Conservation (phyloP, 148 eudicot genomes). For the Dysphania ambrosioides region DNA sequence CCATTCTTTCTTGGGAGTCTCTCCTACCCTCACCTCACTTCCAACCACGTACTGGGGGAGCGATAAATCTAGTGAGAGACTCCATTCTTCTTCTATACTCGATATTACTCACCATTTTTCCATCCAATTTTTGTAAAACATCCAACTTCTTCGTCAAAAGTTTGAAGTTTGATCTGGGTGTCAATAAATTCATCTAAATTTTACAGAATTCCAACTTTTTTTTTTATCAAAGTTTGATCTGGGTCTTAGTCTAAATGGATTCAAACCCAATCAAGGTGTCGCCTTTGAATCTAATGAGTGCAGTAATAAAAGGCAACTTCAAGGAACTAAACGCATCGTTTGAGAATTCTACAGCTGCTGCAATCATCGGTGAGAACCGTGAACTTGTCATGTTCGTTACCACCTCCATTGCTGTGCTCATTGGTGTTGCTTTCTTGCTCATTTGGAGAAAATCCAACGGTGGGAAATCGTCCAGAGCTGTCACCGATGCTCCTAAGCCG, state of each 20-base stretch:
- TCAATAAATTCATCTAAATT: not conserved
- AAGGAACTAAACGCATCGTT: conserved; percentile 46
- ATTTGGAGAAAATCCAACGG: conserved; percentile 54
- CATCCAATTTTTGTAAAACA: too few species aligned
- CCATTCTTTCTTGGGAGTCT: conserved; percentile 28
- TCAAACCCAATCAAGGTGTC: conserved; percentile 56
- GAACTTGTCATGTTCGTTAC: conserved; percentile 55
- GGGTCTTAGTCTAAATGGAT: conserved; percentile 46
- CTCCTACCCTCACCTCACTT: conserved; percentile 34
- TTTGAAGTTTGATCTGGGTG: too few species aligned
- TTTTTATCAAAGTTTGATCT: conserved; percentile 5
- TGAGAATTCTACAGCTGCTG: conserved; percentile 35
- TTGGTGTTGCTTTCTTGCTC: conserved; percentile 55
- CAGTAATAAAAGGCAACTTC: conserved; percentile 44
- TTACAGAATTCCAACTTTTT: not conserved
- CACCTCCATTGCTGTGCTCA: conserved; percentile 64
- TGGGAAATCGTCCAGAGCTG: conserved; percentile 33
- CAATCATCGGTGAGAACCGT: conserved; percentile 51
- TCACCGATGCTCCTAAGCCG: conserved; percentile 35
- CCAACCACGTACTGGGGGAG: too few species aligned
- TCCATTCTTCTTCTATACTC: conserved; percentile 1
- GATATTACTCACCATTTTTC: not conserved
- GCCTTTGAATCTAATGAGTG: conserved; percentile 68
- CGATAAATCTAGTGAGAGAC: conserved; percentile 1
- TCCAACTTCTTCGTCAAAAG: too few species aligned